Percentiles rank a stretch among this genome's conserved stretches.
Conservation (phyloP, 345 rosid species). For the Brassica incana region DNA sequence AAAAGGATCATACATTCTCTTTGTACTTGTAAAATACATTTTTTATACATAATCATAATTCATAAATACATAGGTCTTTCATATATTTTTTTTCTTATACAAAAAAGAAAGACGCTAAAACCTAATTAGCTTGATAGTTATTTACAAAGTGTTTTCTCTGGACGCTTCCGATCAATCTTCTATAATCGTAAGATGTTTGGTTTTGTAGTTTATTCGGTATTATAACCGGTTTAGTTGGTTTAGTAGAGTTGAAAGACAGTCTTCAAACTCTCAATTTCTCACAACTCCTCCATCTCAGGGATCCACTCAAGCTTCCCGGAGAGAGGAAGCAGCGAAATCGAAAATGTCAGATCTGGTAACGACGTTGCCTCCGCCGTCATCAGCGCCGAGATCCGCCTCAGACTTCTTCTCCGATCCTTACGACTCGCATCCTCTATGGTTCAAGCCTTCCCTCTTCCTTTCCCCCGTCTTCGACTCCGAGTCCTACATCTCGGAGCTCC, state of each 20-base stretch:
- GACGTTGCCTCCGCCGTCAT: conserved; percentile 47
- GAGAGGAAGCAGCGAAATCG: neutral
- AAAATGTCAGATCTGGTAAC: conserved; percentile 58
- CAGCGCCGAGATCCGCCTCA: conserved; percentile 79
- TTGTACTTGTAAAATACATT: too few species aligned
- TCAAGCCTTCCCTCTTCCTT: conserved; percentile 85
- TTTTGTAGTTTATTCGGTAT: neutral
- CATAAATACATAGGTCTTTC: too few species aligned
- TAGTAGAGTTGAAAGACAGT: neutral
- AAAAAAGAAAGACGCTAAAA: too few species aligned
- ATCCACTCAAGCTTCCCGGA: neutral
- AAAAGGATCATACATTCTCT: too few species aligned
- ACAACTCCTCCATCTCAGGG: neutral
- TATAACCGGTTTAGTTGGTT: neutral
- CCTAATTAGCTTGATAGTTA: too few species aligned
- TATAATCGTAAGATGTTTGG: neutral
- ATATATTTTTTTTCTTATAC: too few species aligned
- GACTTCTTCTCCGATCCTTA: conserved; percentile 91
- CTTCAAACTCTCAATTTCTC: neutral
- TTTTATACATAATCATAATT: too few species aligned
- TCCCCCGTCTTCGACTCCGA: conserved; percentile 82
- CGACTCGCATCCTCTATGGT: conserved; percentile 91
- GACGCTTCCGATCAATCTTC: too few species aligned
- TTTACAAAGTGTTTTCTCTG: too few species aligned
- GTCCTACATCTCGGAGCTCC: conserved; percentile 87